Percentiles rank a stretch among this genome's conserved stretches.
Evolutionary conservation across 2,329 filamentous ascomycete species (phyloP).

Genomic region (Emergomyces orientalis): DNA sequence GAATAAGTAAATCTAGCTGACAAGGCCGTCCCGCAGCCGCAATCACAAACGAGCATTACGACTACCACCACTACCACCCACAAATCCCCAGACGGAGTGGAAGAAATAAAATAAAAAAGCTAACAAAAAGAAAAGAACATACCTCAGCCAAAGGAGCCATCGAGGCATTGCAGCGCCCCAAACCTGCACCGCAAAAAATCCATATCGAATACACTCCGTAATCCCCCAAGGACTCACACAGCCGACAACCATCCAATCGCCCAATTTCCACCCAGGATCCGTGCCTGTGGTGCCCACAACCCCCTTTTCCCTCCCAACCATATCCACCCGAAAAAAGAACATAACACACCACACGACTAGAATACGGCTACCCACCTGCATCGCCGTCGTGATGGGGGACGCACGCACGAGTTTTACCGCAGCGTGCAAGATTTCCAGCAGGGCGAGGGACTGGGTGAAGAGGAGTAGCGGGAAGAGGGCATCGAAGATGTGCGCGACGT

Average conservation of each 20-base stretch:
- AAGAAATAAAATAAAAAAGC: neutral
- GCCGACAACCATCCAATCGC: constrained; percentile 37
- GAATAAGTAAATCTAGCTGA: neutral
- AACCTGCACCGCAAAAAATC: constrained; percentile 69
- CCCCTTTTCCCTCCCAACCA: constrained; percentile 52
- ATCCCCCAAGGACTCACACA: constrained; percentile 71
- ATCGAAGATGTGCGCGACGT: constrained; percentile 36
- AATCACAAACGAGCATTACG: neutral
- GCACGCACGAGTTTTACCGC: constrained; percentile 72
- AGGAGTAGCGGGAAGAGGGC: constrained; percentile 36
- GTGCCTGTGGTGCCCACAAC: constrained; percentile 24
- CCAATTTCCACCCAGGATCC: constrained; percentile 20
- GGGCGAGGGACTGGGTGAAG: constrained; percentile 73
- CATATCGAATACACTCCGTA: constrained; percentile 89
- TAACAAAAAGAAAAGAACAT: constrained; percentile 13
- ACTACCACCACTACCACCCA: neutral
- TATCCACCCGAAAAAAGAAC: constrained; percentile 60
- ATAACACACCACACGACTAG: constrained; percentile 84
- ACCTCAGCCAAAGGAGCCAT: constrained; percentile 68
- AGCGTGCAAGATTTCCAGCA: constrained; percentile 76
- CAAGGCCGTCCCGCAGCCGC: neutral
- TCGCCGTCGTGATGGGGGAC: constrained; percentile 71
- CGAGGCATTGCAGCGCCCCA: constrained; percentile 49
- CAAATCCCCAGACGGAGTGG: neutral
- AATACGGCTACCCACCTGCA: constrained; percentile 83